Base-by-base conservation (phyloP, 139 green algal genomes). In the Tetraselmis chui region DNA sequence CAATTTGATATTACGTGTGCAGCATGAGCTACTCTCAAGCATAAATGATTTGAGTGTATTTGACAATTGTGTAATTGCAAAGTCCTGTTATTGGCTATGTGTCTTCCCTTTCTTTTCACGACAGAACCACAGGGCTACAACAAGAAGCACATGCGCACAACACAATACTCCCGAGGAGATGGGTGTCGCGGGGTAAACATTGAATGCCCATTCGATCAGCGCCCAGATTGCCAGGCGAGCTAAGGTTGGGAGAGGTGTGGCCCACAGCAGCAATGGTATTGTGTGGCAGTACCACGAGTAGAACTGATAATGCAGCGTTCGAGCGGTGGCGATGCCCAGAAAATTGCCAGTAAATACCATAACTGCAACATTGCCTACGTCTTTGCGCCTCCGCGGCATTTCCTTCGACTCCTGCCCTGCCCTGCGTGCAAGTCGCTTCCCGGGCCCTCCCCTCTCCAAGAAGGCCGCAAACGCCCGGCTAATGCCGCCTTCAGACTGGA, bases 231-330 rank as follows among this genome's bases (percentile, higher is more conserved):
- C 22, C 5, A 93, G n/a, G 11, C 75, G 28, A 22, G 82, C 58
- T 58, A 26, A 23, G 1, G 23, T 67, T 0, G 74, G 79, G 78
- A 89, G 31, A 2, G 1, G 23, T 2, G 67, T 76, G 1, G 78
- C 59, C 85, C 93, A 94, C 45, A 97, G 85, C 79, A 97, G 80
- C 24, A 89, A 89, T 0, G 91, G 93, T 23, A 97, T 31, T 0
- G 79, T 90, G 81, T 95, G 91, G 32, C 82, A 92, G 59, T 92
- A 97, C 94, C 94, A 97, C 45, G 80, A 90, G 82, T 96, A 97
- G 76, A 94, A 97, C 79, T 97, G 94, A 84, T 94, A 97, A 85
- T 97, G 94, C 79, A 97, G 83, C 24, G 88, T 91, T 2, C 94
- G 89, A 0, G 94, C 89, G 77, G 29, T 95, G 2, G 92, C 45